Conservation (phyloP, 495 filamentous ascomycete genomes). For the Penicillium egyptiacum region DNA sequence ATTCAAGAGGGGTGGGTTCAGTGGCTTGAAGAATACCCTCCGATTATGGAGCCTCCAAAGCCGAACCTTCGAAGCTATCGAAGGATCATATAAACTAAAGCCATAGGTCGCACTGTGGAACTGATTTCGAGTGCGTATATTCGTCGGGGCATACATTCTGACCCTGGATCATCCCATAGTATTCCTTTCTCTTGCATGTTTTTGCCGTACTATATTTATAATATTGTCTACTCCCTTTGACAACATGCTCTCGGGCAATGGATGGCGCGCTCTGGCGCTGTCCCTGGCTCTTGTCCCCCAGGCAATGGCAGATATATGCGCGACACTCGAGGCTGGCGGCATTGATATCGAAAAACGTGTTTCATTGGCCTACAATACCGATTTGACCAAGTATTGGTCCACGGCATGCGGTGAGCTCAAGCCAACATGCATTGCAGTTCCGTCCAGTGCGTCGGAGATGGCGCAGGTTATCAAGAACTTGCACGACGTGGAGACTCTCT, state of each 20-base stretch:
- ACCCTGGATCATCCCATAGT: background rate
- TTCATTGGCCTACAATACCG: slow-evolving; percentile 28
- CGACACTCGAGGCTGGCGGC: slow-evolving; percentile 30
- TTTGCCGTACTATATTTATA: background rate
- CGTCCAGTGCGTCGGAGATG: slow-evolving; percentile 40
- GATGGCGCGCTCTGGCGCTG: slow-evolving; percentile 27
- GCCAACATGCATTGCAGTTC: slow-evolving; percentile 43
- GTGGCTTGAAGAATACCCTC: slow-evolving; percentile 15
- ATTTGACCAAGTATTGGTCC: slow-evolving; percentile 42
- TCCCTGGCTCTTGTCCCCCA: slow-evolving; percentile 23
- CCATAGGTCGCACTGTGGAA: background rate
- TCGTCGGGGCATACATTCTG: background rate
- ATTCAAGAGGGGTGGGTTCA: background rate
- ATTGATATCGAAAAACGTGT: slow-evolving; percentile 34
- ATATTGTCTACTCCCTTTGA: background rate
- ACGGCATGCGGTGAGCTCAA: slow-evolving; percentile 40
- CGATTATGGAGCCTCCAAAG: background rate
- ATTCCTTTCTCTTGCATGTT: background rate
- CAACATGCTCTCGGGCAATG: slow-evolving; percentile 22
- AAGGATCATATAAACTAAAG: background rate
- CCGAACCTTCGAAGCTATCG: background rate
- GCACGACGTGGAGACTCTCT: slow-evolving; percentile 37
- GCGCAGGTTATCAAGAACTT: slow-evolving; percentile 39
- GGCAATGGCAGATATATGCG: slow-evolving; percentile 38
- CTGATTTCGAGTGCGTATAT: background rate